Evolutionary conservation across 2,329 filamentous ascomycete species (phyloP), one percentile per base, ranked within the genome.

Genomic region (Claviceps sp.): DNA sequence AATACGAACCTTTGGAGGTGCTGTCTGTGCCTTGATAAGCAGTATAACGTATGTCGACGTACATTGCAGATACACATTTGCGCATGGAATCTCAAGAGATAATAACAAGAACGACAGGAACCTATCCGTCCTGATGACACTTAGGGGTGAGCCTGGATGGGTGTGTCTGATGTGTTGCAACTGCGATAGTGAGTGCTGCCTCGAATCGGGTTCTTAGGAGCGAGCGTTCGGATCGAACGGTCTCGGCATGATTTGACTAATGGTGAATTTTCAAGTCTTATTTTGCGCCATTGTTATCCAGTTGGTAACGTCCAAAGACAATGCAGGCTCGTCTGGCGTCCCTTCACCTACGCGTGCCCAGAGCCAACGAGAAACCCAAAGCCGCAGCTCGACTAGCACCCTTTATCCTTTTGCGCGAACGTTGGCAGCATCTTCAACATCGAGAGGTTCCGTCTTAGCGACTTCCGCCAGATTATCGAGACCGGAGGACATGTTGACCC

Each of bases 141-240:
- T 84, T 2, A 65, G 78, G 24, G 80, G 80, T 13, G 80, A 84
- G 60, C 79, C 76, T 2, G 80, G 76, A 3, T 84, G 80, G 79
- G 72, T 84, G 2, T 84, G 79, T 57, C 70, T 84, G 4, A 79
- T 82, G 68, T 79, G 78, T 59, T 85, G 81, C 60, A 84, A 83
- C 59, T 71, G 73, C 55, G 81, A 84, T 60, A 75, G 79, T 80
- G 63, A 59, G 72, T 65, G 5, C 20, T 42, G n/a, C 44, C 1
- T 24, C 1, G 11, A 18, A 34, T 13, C 22, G 30, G 6, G 37
- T 34, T 34, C 1, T 34, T 34, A 3, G 9, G 3, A 11, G 8
- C 30, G 30, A 11, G 13, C 16, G 3, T 44, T 44, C 5, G 42
- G 42, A 26, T 16, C 16, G 22, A 26, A 14, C 22, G 14, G 4